Percentiles rank a stretch among this genome's conserved stretches.
Evolutionary conservation across 805 yeast species (phyloP).

Genomic region (Metschnikowia continentalis): DNA sequence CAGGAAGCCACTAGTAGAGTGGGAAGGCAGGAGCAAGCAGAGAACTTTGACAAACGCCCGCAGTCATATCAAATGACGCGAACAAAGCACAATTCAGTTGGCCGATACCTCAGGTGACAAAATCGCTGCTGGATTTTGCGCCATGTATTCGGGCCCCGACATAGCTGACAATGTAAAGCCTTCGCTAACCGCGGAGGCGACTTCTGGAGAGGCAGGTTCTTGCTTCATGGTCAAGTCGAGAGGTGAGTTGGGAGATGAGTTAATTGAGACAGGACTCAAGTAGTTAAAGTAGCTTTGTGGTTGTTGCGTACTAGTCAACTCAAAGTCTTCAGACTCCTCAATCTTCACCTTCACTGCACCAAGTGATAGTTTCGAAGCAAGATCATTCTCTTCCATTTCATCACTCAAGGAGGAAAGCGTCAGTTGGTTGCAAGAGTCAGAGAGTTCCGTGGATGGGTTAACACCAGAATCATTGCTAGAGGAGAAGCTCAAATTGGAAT

Average conservation of each 20-base stretch:
- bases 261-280: slow-evolving; percentile 41
- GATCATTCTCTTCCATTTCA: slow-evolving; percentile 3
- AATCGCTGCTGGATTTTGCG: slow-evolving; percentile 47
- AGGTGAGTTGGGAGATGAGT: slow-evolving; percentile 38
- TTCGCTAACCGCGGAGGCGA: neutral
- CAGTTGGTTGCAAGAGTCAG: slow-evolving; percentile 1
- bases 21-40: slow-evolving; percentile 24
- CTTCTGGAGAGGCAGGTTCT: slow-evolving; percentile 9
- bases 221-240: slow-evolving; percentile 33
- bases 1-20: neutral
- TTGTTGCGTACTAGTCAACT: slow-evolving; percentile 8
- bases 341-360: slow-evolving; percentile 6
- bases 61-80: slow-evolving; percentile 4
- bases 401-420: slow-evolving; percentile 3
- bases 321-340: slow-evolving; percentile 8
- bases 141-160: slow-evolving; percentile 30
- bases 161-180: slow-evolving; percentile 14
- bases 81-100: neutral
- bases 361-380: slow-evolving; percentile 1
- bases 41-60: slow-evolving; percentile 17
- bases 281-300: slow-evolving; percentile 28
- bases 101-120: slow-evolving; percentile 22
- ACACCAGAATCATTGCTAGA: neutral
- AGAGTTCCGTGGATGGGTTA: neutral
- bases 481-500: slow-evolving; percentile 8